These are phyloP conservation scores for Coelastrella sp. DNA, from an alignment of 139 green algal species.

Conservation along the genomic window DNA sequence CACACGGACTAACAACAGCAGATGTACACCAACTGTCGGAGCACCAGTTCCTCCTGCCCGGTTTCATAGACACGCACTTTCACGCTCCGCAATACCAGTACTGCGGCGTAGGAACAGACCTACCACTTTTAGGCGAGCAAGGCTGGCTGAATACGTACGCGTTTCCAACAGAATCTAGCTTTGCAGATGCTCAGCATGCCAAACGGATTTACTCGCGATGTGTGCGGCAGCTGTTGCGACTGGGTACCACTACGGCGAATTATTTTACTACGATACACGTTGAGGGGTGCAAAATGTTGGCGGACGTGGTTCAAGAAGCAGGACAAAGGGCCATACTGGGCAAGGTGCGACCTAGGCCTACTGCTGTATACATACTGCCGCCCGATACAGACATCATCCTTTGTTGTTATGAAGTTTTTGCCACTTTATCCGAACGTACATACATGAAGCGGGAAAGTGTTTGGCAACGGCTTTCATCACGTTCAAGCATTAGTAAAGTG, in stretches of 20 bases:
- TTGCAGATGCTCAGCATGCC: conserved; percentile 26
- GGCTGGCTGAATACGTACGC: conserved; percentile 62
- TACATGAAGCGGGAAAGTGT: neutral
- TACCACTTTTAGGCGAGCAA: conserved; percentile 48
- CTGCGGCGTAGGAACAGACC: conserved; percentile 58
- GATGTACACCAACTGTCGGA: neutral
- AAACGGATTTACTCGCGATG: conserved; percentile 41
- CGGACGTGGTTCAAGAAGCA: conserved; percentile 57
- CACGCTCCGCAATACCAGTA: conserved; percentile 58
- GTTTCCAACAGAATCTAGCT: conserved; percentile 57
- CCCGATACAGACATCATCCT: neutral
- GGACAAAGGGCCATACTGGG: conserved; percentile 75
- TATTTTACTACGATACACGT: conserved; percentile 72
- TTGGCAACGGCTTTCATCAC: neutral
- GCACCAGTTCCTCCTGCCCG: conserved; percentile 51
- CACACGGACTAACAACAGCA: neutral
- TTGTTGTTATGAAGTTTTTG: no score
- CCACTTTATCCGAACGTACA: neutral
- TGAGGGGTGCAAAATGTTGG: conserved; percentile 60
- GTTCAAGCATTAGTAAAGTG: no score
- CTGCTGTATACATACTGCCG: neutral
- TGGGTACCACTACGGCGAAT: conserved; percentile 62
- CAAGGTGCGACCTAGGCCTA: conserved; percentile 59
- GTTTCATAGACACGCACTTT: conserved; percentile 65
- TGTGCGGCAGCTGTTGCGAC: conserved; percentile 29